Conservation (phyloP, 345 rosid genomes). For the Microcos paniculata region DNA sequence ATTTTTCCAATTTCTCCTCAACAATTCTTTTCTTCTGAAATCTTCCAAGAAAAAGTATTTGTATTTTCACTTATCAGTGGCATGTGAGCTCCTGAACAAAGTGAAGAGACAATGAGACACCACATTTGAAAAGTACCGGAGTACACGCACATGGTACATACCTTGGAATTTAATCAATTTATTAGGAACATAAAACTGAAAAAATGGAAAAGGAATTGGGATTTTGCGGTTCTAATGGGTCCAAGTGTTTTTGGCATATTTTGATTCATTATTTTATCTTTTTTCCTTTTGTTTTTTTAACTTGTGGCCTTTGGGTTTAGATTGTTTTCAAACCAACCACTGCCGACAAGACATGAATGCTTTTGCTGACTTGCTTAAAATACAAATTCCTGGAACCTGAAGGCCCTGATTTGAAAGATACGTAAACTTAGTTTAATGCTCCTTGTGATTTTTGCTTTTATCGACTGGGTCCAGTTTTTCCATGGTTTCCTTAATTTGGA, state of each 20-base stretch:
- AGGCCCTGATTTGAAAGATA: neutral
- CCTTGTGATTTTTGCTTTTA: neutral
- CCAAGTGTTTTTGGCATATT: slow-evolving; percentile 5
- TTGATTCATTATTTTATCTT: neutral
- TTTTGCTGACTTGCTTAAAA: neutral
- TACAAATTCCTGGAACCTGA: neutral
- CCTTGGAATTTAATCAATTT: neutral
- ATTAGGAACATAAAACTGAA: neutral
- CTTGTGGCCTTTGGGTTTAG: neutral
- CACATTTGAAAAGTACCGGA: neutral
- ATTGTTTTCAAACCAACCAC: slow-evolving; percentile 3
- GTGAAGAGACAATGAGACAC: slow-evolving; percentile 17
- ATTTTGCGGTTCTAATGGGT: neutral
- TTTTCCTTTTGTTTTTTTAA: neutral
- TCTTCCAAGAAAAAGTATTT: neutral
- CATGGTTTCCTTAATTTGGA: neutral
- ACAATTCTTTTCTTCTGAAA: neutral
- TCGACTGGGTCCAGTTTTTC: neutral
- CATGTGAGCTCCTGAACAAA: slow-evolving; percentile 28
- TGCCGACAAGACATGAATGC: slow-evolving; percentile 17
- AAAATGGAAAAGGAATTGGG: neutral
- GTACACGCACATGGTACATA: neutral
- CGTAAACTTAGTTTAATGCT: neutral
- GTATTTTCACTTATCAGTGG: neutral
- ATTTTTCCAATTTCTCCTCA: neutral